Percentiles rank a stretch among this genome's conserved stretches.
Conservation (phyloP, 2,329 filamentous ascomycete species). For the Fusarium floridanum region DNA sequence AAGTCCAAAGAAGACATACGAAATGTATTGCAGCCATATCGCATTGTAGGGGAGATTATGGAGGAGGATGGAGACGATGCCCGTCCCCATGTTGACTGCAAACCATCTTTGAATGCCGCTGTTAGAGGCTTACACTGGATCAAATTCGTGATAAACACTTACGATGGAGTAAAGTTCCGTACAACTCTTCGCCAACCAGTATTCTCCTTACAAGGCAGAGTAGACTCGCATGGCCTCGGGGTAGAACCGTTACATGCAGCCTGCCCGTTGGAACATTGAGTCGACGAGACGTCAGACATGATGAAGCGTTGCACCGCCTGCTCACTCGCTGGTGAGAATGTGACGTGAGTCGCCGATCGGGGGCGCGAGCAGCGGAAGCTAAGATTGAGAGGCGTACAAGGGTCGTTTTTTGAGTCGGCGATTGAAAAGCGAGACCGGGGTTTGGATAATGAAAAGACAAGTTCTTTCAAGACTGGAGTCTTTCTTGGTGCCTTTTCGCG, state of each 20-base stretch:
- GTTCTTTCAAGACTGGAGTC: background rate
- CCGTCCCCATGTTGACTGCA: conserved; percentile 75
- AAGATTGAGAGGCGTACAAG: conserved; percentile 18
- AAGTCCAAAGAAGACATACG: conserved; percentile 70
- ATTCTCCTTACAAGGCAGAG: conserved; percentile 49
- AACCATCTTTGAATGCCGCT: conserved; percentile 64
- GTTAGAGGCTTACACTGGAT: conserved; percentile 9
- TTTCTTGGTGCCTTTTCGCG: background rate
- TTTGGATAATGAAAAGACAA: background rate
- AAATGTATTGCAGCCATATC: conserved; percentile 69
- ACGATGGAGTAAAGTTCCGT: conserved; percentile 68
- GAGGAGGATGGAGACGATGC: conserved; percentile 74
- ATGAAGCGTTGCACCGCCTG: conserved; percentile 8
- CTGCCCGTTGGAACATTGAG: conserved; percentile 20
- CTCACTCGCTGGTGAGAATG: conserved; percentile 13
- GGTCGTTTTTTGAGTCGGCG: conserved; percentile 4
- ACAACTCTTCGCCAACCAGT: conserved; percentile 60
- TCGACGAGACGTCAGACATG: conserved; percentile 35
- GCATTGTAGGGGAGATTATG: conserved; percentile 72
- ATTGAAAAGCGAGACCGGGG: conserved; percentile 2
- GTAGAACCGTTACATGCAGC: conserved; percentile 19
- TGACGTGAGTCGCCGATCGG: conserved; percentile 32
- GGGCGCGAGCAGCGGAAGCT: conserved; percentile 18
- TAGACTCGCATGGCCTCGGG: conserved; percentile 27
- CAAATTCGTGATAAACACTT: conserved; percentile 41